A percentile compares a stretch with the other conserved stretches of the same genome.
Evolutionary conservation across 2,329 filamentous ascomycete species (phyloP).

Genomic region (Periconia sp.): DNA sequence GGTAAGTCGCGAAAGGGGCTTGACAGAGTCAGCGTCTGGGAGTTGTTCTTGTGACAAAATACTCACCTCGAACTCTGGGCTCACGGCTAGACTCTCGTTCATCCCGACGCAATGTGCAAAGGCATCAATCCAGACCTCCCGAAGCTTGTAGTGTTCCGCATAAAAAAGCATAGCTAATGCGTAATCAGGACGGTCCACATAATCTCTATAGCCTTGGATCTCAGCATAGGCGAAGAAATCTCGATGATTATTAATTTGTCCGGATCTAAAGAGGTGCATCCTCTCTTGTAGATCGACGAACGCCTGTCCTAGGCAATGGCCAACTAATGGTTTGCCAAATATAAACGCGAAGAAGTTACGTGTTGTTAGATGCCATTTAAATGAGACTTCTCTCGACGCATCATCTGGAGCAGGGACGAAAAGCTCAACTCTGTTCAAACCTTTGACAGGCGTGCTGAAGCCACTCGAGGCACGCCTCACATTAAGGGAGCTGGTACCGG

Average conservation of each 20-base stretch:
- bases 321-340: constrained; percentile 69
- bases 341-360: constrained; percentile 80
- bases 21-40: constrained; percentile 11
- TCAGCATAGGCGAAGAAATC: constrained; percentile 72
- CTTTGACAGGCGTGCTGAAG: constrained; percentile 47
- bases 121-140: constrained; percentile 72
- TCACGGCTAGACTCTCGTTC: constrained; percentile 64
- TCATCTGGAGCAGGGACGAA: constrained; percentile 71
- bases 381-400: constrained; percentile 60
- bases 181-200: constrained; percentile 70
- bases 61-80: constrained; percentile 67
- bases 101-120: constrained; percentile 83
- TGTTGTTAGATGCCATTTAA: constrained; percentile 70
- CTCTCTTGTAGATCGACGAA: constrained; percentile 69
- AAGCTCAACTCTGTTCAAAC: constrained; percentile 57
- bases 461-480: constrained; percentile 25
- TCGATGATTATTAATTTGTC: constrained; percentile 61
- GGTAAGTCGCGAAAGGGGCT: constrained; percentile 57
- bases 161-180: constrained; percentile 71
- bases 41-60: too few relatives aligned
- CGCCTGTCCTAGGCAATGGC: constrained; percentile 67
- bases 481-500: constrained; percentile 10
- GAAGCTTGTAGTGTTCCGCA: constrained; percentile 69
- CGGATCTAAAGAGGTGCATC: constrained; percentile 66
- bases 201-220: constrained; percentile 71